A percentile compares a stretch with the other conserved stretches of the same genome.
Evolutionary conservation across 768 basidiomycete genomes (phyloP).

Genomic region (Lactarius tabidus): DNA sequence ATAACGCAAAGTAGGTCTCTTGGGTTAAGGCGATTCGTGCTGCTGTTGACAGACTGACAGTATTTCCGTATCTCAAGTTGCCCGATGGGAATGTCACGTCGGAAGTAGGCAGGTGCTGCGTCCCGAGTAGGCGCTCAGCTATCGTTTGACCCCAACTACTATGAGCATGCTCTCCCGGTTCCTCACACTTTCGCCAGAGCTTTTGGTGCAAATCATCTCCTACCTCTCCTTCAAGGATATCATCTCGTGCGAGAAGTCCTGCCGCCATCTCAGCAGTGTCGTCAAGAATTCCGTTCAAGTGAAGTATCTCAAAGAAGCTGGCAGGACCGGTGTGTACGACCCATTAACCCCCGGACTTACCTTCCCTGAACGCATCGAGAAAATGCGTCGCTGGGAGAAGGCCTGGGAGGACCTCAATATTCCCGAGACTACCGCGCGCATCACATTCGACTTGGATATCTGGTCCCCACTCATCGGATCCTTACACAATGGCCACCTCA

Average conservation of each 20-base stretch:
- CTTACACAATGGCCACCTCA: conserved; percentile 17
- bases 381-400: conserved; percentile 17
- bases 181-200: conserved; percentile 20
- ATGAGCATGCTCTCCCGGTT: conserved; percentile 10
- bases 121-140: conserved; percentile 11
- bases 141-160: conserved; percentile 3
- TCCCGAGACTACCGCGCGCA: conserved; percentile 8
- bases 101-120: background rate
- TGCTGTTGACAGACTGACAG: background rate
- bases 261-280: conserved; percentile 17
- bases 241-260: conserved; percentile 19
- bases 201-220: conserved; percentile 21
- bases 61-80: background rate
- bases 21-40: background rate
- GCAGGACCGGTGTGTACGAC: conserved; percentile 21
- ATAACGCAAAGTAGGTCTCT: background rate
- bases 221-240: conserved; percentile 21
- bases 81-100: conserved; percentile 3
- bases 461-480: conserved; percentile 24
- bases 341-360: conserved; percentile 13
- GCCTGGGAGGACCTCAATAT: conserved; percentile 22
- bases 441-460: conserved; percentile 19
- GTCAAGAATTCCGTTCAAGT: conserved; percentile 21
- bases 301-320: conserved; percentile 20
- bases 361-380: conserved; percentile 21